Percentiles rank a stretch among this genome's conserved stretches.
Conservation (phyloP, 768 basidiomycete genomes). For the Lactarius hatsudake region DNA sequence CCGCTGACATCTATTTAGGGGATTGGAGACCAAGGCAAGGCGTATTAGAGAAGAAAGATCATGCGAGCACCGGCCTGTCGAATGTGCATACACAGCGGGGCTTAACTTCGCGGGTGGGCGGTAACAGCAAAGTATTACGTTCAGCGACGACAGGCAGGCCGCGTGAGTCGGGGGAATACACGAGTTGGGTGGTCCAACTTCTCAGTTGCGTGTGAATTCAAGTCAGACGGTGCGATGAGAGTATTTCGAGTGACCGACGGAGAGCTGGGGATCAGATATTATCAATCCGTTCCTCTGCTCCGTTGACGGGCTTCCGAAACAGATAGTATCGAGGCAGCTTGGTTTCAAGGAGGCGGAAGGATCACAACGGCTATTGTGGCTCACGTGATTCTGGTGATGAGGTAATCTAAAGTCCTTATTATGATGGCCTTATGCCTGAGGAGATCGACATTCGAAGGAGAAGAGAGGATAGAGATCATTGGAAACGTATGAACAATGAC, state of each 20-base stretch:
- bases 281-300: neutral
- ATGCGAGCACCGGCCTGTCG: neutral
- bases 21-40: neutral
- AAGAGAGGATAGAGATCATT: neutral
- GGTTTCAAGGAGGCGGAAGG: neutral
- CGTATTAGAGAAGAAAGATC: neutral
- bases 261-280: neutral
- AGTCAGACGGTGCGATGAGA: neutral
- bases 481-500: neutral
- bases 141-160: neutral
- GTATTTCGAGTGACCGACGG: neutral
- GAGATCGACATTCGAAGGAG: neutral
- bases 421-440: too few species aligned
- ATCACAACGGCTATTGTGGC: too few species aligned
- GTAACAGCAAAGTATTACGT: neutral
- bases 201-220: neutral
- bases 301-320: neutral
- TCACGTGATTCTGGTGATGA: constrained; percentile 2
- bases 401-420: too few species aligned
- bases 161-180: neutral
- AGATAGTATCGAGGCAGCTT: neutral
- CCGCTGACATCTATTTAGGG: neutral
- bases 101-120: neutral
- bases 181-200: neutral
- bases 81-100: neutral